These are phyloP conservation scores for Didymella keratinophila DNA, from an alignment of 2,329 filamentous ascomycete genomes.

Conservation along the genomic window DNA sequence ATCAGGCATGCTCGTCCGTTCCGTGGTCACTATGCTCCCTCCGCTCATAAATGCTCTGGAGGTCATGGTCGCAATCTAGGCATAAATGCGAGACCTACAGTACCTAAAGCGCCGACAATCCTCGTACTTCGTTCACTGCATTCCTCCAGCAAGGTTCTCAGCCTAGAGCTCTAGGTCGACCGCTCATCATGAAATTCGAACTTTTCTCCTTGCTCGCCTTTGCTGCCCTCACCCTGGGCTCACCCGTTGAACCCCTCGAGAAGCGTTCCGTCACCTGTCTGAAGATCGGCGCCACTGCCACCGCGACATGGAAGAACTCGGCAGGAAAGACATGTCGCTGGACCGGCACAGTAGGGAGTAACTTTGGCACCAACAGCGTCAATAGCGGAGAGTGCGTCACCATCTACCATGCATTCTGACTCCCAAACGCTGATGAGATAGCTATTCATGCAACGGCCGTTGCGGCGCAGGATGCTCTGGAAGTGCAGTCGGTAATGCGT, in stretches of 20 bases:
- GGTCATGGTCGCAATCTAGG: neutral
- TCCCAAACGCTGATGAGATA: slow-evolving; percentile 29
- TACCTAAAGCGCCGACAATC: neutral
- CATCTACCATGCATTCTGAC: neutral
- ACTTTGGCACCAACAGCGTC: slow-evolving; percentile 55
- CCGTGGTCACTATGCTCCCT: neutral
- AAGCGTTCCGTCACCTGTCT: slow-evolving; percentile 51
- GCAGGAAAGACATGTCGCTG: slow-evolving; percentile 55
- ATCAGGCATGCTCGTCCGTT: slow-evolving; percentile 1
- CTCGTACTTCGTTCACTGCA: neutral
- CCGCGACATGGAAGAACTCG: slow-evolving; percentile 57
- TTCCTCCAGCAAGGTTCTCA: neutral
- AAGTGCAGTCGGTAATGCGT: slow-evolving; percentile 55
- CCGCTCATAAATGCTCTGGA: neutral
- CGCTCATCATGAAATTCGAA: slow-evolving; percentile 12
- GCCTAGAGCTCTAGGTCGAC: neutral
- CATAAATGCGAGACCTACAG: neutral
- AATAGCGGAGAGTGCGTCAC: slow-evolving; percentile 56
- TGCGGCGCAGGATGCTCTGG: slow-evolving; percentile 59
- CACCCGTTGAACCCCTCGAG: slow-evolving; percentile 4
- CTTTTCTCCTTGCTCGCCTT: slow-evolving; percentile 12
- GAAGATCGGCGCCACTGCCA: slow-evolving; percentile 52
- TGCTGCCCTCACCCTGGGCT: slow-evolving; percentile 1
- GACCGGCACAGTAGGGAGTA: slow-evolving; percentile 57
- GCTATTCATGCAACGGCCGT: slow-evolving; percentile 60